Percentiles rank a stretch among this genome's conserved stretches.
Evolutionary conservation across 306 rosid species (phyloP).

Genomic region (Benincasa hispida): DNA sequence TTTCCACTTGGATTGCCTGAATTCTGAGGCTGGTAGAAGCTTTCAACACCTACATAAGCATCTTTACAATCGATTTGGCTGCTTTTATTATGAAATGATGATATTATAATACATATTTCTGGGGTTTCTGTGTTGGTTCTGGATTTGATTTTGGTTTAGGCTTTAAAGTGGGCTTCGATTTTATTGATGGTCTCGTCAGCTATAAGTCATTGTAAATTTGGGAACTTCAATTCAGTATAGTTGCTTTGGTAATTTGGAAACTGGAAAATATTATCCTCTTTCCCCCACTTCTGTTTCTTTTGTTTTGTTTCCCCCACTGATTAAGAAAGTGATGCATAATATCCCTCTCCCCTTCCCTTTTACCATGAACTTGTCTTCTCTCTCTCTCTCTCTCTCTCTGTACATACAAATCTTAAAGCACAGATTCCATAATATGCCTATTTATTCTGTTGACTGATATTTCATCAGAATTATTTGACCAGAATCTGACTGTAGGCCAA

Average conservation of each 20-base stretch:
- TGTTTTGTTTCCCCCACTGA: background rate
- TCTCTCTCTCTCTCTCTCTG: background rate
- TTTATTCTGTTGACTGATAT: background rate
- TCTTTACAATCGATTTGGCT: slow-evolving; percentile 16
- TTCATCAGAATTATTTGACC: background rate
- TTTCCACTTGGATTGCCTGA: slow-evolving; percentile 11
- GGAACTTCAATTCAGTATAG: slow-evolving; percentile 7
- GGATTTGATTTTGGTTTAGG: slow-evolving; percentile 11
- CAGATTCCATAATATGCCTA: background rate
- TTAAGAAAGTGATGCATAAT: background rate
- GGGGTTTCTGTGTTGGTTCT: slow-evolving; percentile 17
- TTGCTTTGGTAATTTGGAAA: slow-evolving; percentile 12
- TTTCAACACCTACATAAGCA: slow-evolving; percentile 16
- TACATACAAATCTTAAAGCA: background rate
- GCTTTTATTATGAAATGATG: slow-evolving; percentile 7
- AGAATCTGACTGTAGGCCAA: background rate
- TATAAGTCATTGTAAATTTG: slow-evolving; percentile 17
- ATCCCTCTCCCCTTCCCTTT: background rate
- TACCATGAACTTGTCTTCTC: background rate
- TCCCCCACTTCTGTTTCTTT: background rate
- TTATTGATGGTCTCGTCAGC: slow-evolving; percentile 11
- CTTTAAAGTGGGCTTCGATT: slow-evolving; percentile 8
- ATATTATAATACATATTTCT: background rate
- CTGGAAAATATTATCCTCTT: slow-evolving; percentile 3
- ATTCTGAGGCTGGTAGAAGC: slow-evolving; percentile 18